These are phyloP conservation scores for Fraxinus excelsior DNA, from an alignment of 257 asterid species.

Conservation along the genomic window DNA sequence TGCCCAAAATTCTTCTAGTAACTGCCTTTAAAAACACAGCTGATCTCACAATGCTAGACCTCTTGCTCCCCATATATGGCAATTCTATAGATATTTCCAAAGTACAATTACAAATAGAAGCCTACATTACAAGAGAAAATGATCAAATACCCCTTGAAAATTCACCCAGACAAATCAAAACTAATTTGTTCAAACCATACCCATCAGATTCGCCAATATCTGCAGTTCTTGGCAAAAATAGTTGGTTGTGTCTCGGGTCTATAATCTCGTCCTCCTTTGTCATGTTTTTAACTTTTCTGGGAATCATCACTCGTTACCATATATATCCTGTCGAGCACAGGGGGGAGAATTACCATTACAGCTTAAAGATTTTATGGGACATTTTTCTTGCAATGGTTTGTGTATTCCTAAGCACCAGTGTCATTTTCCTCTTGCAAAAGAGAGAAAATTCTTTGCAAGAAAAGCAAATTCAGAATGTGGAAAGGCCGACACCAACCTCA, in stretches of 20 bases:
- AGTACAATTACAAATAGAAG: constrained; percentile 25
- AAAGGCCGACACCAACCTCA: constrained; percentile 4
- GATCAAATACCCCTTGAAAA: constrained; percentile 5
- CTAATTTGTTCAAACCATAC: constrained; percentile 30
- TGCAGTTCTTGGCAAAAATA: constrained; percentile 19
- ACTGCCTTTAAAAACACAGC: constrained; percentile 26
- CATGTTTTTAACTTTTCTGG: constrained; percentile 31
- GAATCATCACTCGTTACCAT: constrained; percentile 29
- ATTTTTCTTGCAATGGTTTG: constrained; percentile 18
- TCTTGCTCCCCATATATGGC: constrained; percentile 28
- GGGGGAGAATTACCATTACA: constrained; percentile 21
- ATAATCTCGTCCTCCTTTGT: constrained; percentile 36
- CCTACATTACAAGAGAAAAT: constrained; percentile 35
- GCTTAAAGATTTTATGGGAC: constrained; percentile 18
- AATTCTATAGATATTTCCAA: constrained; percentile 6
- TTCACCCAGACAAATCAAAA: constrained; percentile 2
- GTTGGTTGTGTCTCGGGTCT: constrained; percentile 37
- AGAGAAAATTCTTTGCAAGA: neutral
- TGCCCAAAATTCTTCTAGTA: constrained; percentile 26
- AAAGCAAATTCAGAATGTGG: constrained; percentile 23
- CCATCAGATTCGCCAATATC: constrained; percentile 32
- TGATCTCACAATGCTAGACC: constrained; percentile 35
- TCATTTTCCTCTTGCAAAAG: constrained; percentile 25
- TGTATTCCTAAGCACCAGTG: constrained; percentile 23
- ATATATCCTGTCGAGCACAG: constrained; percentile 31